Evolutionary conservation across 305 asterid species (phyloP).

Genomic region (Rubia tinctorum): DNA sequence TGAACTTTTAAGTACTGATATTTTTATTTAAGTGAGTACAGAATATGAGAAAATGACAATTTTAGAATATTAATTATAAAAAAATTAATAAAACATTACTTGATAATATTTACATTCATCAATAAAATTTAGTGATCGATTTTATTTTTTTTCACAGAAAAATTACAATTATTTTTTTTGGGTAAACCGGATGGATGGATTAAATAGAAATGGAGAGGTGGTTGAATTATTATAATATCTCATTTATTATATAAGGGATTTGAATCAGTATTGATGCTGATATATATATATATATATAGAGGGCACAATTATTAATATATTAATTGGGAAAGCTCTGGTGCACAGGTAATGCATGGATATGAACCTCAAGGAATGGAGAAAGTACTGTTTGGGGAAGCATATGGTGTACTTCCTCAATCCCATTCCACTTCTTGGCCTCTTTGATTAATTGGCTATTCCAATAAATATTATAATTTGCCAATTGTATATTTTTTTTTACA

Average conservation of each 20-base stretch:
- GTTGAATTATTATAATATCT: not conserved
- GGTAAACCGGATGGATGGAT: too few relatives aligned
- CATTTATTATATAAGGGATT: not conserved
- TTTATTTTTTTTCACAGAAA: too few relatives aligned
- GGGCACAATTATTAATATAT: not conserved
- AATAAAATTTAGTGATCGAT: too few relatives aligned
- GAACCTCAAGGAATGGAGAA: slow-evolving; percentile 64
- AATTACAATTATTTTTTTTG: too few relatives aligned
- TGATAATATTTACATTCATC: too few relatives aligned
- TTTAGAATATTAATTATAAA: too few relatives aligned
- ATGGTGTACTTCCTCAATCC: slow-evolving; percentile 60
- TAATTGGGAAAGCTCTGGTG: not conserved
- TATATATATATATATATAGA: too few relatives aligned
- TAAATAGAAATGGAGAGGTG: not conserved
- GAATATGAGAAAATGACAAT: too few relatives aligned
- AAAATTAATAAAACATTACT: too few relatives aligned
- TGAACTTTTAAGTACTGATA: too few relatives aligned
- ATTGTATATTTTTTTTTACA: not conserved
- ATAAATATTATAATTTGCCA: not conserved
- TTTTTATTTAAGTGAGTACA: too few relatives aligned
- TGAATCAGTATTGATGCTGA: not conserved
- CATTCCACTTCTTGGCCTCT: slow-evolving; percentile 68
- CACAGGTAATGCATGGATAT: slow-evolving; percentile 55
- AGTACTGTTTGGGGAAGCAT: slow-evolving; percentile 41
- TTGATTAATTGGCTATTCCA: slow-evolving; percentile 18